These are phyloP conservation scores for Chrysoporthe austroafricana DNA, from an alignment of 2,329 filamentous ascomycete species.

Conservation along the genomic window DNA sequence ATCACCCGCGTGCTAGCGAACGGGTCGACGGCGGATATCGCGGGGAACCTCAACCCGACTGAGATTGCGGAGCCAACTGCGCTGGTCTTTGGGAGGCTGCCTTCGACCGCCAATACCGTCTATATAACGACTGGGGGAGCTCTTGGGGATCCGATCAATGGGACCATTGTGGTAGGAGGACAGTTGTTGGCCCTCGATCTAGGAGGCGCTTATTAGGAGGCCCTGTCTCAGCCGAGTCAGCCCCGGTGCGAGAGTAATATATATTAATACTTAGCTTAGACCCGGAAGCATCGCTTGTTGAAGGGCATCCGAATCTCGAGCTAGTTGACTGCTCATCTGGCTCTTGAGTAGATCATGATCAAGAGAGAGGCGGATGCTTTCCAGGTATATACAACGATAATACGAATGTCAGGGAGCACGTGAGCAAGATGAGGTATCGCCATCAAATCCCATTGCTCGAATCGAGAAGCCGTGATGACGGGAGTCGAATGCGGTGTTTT, in stretches of 20 bases:
- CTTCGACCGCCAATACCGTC: not conserved
- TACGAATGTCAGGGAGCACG: no score
- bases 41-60: not conserved
- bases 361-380: no score
- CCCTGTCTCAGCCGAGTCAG: not conserved
- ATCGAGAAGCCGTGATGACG: not conserved
- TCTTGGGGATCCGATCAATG: not conserved
- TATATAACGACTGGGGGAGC: not conserved
- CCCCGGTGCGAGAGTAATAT: not conserved
- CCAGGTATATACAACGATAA: no score
- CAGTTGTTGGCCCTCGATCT: not conserved
- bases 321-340: no score
- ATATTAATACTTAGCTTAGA: no score
- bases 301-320: no score
- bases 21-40: not conserved
- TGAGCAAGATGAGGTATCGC: no score
- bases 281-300: no score
- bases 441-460: no score
- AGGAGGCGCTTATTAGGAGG: not conserved
- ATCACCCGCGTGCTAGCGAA: not conserved
- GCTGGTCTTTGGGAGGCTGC: not conserved
- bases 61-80: not conserved
- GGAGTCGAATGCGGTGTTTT: not conserved
- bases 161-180: not conserved
- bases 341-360: no score